Conservation (phyloP, 164 flowering plant genomes). For the Nelumbo lutea region DNA sequence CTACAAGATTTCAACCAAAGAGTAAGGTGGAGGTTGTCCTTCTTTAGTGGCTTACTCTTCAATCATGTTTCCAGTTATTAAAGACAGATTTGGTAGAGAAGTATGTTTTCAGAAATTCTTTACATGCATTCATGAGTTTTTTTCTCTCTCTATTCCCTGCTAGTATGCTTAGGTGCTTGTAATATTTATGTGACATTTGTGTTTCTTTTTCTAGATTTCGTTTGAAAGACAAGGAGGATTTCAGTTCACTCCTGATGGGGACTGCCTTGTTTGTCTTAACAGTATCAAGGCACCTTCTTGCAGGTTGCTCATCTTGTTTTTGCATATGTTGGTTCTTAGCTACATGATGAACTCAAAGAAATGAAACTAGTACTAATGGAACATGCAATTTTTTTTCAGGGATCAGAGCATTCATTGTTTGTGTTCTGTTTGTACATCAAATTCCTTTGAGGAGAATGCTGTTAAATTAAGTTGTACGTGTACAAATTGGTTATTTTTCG, state of each 20-base stretch:
- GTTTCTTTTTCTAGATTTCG: slow-evolving; percentile 36
- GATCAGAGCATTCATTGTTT: slow-evolving; percentile 46
- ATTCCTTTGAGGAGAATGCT: slow-evolving; percentile 45
- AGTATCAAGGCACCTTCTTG: slow-evolving; percentile 65
- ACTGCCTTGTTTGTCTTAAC: slow-evolving; percentile 54
- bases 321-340: neutral
- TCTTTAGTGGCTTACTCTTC: slow-evolving; percentile 62
- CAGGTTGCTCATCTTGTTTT: slow-evolving; percentile 47
- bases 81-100: slow-evolving; percentile 33
- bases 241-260: slow-evolving; percentile 76
- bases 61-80: slow-evolving; percentile 35
- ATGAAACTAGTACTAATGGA: slow-evolving; percentile 6
- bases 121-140: neutral
- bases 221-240: slow-evolving; percentile 47
- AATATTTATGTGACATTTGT: neutral
- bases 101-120: slow-evolving; percentile 35
- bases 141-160: no score
- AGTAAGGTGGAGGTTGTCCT: slow-evolving; percentile 47
- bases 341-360: neutral
- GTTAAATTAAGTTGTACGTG: slow-evolving; percentile 65
- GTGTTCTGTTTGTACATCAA: slow-evolving; percentile 58
- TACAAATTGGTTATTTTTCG: slow-evolving; percentile 62
- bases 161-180: neutral
- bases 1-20: slow-evolving; percentile 45
- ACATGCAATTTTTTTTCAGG: slow-evolving; percentile 33